Evolutionary conservation across 1,284 basidiomycete genomes (phyloP).

Genomic region (Flammula alnicola): DNA sequence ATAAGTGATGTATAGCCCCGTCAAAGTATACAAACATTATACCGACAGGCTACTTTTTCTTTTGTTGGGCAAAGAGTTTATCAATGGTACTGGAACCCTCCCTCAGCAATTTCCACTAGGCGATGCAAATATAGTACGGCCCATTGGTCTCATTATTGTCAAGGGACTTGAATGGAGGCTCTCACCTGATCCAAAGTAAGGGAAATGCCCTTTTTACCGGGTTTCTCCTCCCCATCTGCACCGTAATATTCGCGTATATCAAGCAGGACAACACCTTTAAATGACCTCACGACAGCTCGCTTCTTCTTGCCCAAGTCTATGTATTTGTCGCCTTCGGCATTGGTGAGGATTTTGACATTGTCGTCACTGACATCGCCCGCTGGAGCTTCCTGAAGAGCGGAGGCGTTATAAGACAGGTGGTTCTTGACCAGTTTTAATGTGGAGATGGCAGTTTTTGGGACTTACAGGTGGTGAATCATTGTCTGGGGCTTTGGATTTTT

Average conservation of each 20-base stretch:
- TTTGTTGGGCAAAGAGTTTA: constrained; percentile 48
- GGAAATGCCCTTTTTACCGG: constrained; percentile 83
- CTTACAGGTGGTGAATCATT: background rate
- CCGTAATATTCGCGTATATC: constrained; percentile 84
- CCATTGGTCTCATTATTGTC: constrained; percentile 2
- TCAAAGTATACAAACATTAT: constrained; percentile 14
- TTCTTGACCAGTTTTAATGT: too few species aligned
- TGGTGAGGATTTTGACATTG: constrained; percentile 23
- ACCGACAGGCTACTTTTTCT: constrained; percentile 33
- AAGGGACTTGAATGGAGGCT: constrained; percentile 5
- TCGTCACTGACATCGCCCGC: background rate
- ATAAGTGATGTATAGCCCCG: background rate
- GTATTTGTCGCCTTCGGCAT: constrained; percentile 61
- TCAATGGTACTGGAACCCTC: constrained; percentile 51
- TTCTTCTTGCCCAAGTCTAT: constrained; percentile 73
- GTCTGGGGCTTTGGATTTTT: constrained; percentile 7
- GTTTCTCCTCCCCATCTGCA: constrained; percentile 61
- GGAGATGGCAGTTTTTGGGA: background rate
- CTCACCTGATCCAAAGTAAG: constrained; percentile 73
- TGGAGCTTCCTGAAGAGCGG: too few species aligned
- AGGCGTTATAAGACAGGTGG: too few species aligned
- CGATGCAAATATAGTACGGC: background rate
- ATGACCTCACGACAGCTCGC: constrained; percentile 69
- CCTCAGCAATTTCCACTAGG: constrained; percentile 67
- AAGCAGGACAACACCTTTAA: constrained; percentile 68